Percentiles rank a stretch among this genome's conserved stretches.
Conservation (phyloP, 2,329 filamentous ascomycete species). For the Bertia moriformis region DNA sequence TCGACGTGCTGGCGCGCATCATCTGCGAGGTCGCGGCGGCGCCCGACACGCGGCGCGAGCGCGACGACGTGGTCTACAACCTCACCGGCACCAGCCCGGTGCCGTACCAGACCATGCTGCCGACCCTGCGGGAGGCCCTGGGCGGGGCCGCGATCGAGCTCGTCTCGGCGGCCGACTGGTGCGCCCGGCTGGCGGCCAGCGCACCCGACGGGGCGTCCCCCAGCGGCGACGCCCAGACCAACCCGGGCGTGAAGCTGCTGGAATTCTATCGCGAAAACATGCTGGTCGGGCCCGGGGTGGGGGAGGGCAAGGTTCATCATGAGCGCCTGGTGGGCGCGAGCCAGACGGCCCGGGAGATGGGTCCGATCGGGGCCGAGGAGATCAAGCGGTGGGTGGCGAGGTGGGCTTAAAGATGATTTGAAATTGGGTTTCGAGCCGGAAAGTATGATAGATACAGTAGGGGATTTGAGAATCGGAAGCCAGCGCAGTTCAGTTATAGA, state of each 20-base stretch:
- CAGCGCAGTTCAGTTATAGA: too few species aligned
- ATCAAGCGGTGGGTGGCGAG: too few species aligned
- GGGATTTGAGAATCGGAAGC: too few species aligned
- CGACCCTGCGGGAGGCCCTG: constrained; percentile 23
- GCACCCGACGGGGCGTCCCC: constrained; percentile 14
- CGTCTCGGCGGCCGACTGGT: constrained; percentile 28
- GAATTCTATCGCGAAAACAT: constrained; percentile 32
- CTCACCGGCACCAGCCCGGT: constrained; percentile 27
- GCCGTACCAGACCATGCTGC: constrained; percentile 23
- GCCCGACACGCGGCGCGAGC: constrained; percentile 10
- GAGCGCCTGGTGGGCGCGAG: too few species aligned
- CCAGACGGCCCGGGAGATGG: too few species aligned
- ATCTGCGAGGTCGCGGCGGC: constrained; percentile 29
- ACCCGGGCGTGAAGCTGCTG: constrained; percentile 35
- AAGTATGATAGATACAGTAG: too few species aligned
- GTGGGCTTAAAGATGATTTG: too few species aligned
- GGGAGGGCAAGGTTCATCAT: too few species aligned
- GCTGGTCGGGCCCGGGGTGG: too few species aligned
- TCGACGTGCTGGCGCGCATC: constrained; percentile 28
- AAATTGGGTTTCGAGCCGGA: too few species aligned
- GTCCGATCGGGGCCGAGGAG: too few species aligned
- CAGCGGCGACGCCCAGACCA: constrained; percentile 22
- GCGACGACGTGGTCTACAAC: constrained; percentile 23
- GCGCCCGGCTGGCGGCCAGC: constrained; percentile 25
- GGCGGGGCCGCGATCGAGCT: constrained; percentile 19